Evolutionary conservation across 2,329 filamentous ascomycete species (phyloP).

Genomic region (Aureobasidium sp.): DNA sequence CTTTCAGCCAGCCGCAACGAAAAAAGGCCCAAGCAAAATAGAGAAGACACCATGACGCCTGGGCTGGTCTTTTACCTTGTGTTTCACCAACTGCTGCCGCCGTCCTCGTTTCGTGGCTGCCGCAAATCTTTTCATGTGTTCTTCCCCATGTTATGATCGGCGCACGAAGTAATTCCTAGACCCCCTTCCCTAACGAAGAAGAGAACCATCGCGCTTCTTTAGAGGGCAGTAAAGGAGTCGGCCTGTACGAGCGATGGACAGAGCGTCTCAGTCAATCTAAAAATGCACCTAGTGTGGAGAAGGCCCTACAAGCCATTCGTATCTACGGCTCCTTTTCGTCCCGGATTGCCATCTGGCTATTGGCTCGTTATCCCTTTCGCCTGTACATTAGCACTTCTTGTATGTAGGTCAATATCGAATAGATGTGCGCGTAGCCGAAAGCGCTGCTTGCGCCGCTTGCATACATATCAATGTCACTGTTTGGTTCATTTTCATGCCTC

Average conservation of each 20-base stretch:
- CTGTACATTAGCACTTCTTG: slow-evolving; percentile 1
- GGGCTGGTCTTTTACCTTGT: background rate
- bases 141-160: background rate
- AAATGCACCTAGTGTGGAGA: slow-evolving; percentile 11
- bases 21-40: slow-evolving; percentile 1
- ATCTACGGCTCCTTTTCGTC: slow-evolving; percentile 8
- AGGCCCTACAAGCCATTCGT: background rate
- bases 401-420: slow-evolving; percentile 7
- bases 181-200: background rate
- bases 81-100: background rate
- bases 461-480: background rate
- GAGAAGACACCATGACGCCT: background rate
- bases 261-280: slow-evolving; percentile 4
- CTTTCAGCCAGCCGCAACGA: background rate
- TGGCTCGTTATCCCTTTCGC: background rate
- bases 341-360: background rate
- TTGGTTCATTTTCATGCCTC: background rate
- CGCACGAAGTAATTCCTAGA: background rate
- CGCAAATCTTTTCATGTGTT: background rate
- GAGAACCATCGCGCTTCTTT: background rate
- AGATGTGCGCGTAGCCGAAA: slow-evolving; percentile 1
- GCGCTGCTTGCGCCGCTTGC: background rate
- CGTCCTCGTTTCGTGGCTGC: slow-evolving; percentile 5
- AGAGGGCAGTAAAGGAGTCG: background rate
- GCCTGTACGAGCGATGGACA: slow-evolving; percentile 6